Percentiles rank a stretch among this genome's conserved stretches.
Evolutionary conservation across 2,329 filamentous ascomycete species (phyloP).

Genomic region (Arthroderma sp.): DNA sequence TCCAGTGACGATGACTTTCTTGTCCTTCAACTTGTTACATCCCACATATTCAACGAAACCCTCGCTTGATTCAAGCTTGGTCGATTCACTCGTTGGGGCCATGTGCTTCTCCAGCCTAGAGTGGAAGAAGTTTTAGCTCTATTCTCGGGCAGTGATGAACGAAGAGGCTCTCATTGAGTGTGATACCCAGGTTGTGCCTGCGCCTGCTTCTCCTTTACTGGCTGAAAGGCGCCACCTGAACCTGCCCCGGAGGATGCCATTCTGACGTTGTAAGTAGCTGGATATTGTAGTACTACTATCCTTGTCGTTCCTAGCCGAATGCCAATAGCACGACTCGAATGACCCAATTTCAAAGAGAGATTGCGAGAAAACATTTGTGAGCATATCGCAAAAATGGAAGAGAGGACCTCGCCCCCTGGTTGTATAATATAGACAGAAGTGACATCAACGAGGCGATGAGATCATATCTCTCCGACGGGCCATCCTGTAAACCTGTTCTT

Average conservation of each 20-base stretch:
- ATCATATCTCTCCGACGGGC: neutral
- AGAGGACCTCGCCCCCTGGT: neutral
- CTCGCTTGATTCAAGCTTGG: constrained; percentile 22
- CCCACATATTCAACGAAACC: constrained; percentile 31
- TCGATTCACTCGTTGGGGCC: constrained; percentile 24
- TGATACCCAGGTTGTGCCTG: constrained; percentile 11
- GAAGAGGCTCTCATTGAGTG: neutral
- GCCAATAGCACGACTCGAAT: too few species aligned
- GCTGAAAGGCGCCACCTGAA: constrained; percentile 10
- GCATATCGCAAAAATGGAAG: neutral
- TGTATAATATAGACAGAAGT: neutral
- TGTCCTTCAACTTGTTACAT: constrained; percentile 39
- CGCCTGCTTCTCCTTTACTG: constrained; percentile 9
- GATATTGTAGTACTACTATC: neutral
- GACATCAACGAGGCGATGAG: neutral
- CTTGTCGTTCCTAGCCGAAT: too few species aligned
- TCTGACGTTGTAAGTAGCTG: neutral
- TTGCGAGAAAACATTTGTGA: neutral
- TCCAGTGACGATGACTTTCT: constrained; percentile 44
- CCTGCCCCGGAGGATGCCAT: constrained; percentile 13
- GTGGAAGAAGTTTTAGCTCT: neutral
- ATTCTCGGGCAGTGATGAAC: neutral
- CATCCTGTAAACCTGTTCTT: too few species aligned
- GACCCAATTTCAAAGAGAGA: neutral
- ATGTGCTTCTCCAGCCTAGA: constrained; percentile 17